Base-by-base conservation (phyloP, 1,284 basidiomycete genomes). In the Boletellus deceptivus region DNA sequence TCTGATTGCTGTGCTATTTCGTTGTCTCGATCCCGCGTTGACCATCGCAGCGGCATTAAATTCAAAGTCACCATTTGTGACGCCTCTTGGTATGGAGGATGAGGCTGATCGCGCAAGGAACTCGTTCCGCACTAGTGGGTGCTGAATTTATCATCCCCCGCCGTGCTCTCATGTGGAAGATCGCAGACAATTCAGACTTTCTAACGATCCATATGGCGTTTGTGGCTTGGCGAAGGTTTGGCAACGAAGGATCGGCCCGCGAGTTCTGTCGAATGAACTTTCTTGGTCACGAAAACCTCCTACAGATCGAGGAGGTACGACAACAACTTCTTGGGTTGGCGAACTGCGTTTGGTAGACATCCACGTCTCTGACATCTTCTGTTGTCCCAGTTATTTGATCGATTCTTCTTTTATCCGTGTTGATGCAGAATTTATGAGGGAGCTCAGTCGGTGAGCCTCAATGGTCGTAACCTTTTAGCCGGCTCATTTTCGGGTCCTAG, bases 261-360 rank as follows among this genome's bases (percentile, higher is more conserved):
- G 84, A 85, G 46, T 96, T 94, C 65, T 97, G 95, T 72, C 80
- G 84, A 58, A 75, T 77, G 46, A 91, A 91, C 69, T 97, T 85
- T 65, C 75, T 98, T 34, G 96, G 93, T 58, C 84, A 93, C 59
- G 89, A 91, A 84, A 98, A 93, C 62, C 72, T 99, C 50, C 86
- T 93, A 68, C 93, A 98, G 68, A 97, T 99, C 43, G 97, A 99
- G 67, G 97, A 99, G 65, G 78, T 99, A 27, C 85, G 96, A 6
- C 93, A 97, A 63, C 96, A 98, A 68, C 89, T 97, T 59, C 76
- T 98, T 37, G 84, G 89, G 78, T 91, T 59, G 57, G 72, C 25
- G 22, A 24, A 18, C 5, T 39, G 36, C 31, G 24, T 44, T 13
- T 16, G 16, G 35, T 6, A 27, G 17, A n/a, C 24, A 37, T 43